A percentile compares a stretch with the other conserved stretches of the same genome.
phyloP scores from a whole-genome alignment of 2,329 filamentous ascomycete genomes.

The Aspergillus neoniger region DNA sequence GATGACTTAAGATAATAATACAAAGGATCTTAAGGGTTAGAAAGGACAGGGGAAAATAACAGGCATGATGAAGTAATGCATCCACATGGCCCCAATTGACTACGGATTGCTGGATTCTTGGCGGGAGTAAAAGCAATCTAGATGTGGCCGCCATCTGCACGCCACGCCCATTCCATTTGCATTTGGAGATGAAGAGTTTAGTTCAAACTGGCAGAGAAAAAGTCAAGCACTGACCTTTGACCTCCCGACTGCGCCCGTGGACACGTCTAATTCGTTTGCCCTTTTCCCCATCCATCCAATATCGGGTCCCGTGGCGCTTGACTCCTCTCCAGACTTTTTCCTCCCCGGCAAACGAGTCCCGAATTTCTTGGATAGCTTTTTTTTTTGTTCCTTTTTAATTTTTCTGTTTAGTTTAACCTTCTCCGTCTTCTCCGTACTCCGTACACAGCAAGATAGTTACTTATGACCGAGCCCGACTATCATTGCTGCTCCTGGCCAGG shows the following conservation, averaged over 20 bases:
- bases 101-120: no score
- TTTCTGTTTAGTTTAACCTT: no score
- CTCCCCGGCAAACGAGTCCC: neutral
- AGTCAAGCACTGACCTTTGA: slow-evolving; percentile 18
- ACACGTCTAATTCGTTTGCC: slow-evolving; percentile 31
- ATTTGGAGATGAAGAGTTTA: neutral
- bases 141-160: slow-evolving; percentile 23
- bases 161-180: neutral
- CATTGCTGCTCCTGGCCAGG: slow-evolving; percentile 11
- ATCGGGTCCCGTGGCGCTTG: slow-evolving; percentile 3
- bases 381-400: no score
- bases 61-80: neutral
- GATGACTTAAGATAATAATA: no score
- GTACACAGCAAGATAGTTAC: no score
- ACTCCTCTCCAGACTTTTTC: neutral
- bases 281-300: neutral
- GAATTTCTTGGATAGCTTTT: neutral
- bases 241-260: slow-evolving; percentile 31
- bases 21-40: no score
- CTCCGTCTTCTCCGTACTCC: neutral
- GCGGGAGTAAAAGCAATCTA: slow-evolving; percentile 20
- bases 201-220: neutral
- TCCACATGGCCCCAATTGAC: slow-evolving; percentile 4
- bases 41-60: neutral
- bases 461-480: neutral